These are phyloP conservation scores for Boletales sp. DNA, from an alignment of 768 basidiomycete species.

Conservation along the genomic window DNA sequence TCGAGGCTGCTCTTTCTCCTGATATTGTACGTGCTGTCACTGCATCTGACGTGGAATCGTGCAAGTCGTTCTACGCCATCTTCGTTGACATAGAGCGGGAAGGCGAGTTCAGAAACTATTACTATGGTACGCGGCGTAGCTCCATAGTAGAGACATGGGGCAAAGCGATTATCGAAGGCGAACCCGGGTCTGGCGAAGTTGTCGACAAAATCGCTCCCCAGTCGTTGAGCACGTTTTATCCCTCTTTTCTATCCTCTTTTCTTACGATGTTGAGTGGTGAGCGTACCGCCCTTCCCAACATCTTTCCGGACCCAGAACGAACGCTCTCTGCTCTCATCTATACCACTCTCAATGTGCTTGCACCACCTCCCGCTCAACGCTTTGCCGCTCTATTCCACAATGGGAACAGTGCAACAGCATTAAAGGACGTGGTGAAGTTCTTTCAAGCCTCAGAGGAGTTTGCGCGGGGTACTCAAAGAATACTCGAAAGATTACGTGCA, in stretches of 20 bases:
- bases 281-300: conserved; percentile 67
- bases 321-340: conserved; percentile 82
- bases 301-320: conserved; percentile 81
- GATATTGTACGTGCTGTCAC: conserved; percentile 86
- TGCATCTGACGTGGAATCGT: conserved; percentile 67
- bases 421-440: conserved; percentile 67
- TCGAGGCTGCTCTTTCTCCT: conserved; percentile 90
- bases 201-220: conserved; percentile 46
- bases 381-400: conserved; percentile 66
- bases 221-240: conserved; percentile 64
- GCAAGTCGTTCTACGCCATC: conserved; percentile 77
- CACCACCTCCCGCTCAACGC: conserved; percentile 79
- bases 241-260: conserved; percentile 71
- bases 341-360: conserved; percentile 72
- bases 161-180: conserved; percentile 41
- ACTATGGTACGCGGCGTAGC: conserved; percentile 79
- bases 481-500: conserved; percentile 69
- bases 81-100: conserved; percentile 91
- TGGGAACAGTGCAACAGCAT: conserved; percentile 51
- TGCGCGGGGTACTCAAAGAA: conserved; percentile 63
- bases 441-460: conserved; percentile 83
- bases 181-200: conserved; percentile 7
- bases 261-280: conserved; percentile 65
- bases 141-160: conserved; percentile 70
- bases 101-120: conserved; percentile 90